These are phyloP conservation scores for Tetrapisispora fleetii DNA, from an alignment of 805 yeast genomes.

Conservation along the genomic window DNA sequence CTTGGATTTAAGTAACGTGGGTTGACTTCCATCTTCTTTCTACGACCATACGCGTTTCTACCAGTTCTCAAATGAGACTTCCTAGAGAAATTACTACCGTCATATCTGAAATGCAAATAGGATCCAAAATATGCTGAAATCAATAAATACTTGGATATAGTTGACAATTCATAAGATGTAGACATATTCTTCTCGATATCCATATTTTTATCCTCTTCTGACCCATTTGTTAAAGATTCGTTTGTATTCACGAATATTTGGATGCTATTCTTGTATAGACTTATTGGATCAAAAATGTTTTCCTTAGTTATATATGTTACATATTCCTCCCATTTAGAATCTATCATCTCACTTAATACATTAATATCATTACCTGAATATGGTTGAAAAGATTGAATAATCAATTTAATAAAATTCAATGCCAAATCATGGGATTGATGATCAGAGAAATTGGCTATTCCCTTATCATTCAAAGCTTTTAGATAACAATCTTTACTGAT, in stretches of 20 bases:
- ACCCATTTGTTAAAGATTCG: slow-evolving; percentile 20
- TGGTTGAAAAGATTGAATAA: slow-evolving; percentile 24
- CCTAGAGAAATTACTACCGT: slow-evolving; percentile 59
- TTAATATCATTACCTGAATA: slow-evolving; percentile 26
- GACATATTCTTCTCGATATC: neutral
- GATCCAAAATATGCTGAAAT: slow-evolving; percentile 81
- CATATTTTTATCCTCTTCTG: slow-evolving; percentile 6
- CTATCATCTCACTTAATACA: slow-evolving; percentile 22
- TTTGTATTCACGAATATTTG: slow-evolving; percentile 26
- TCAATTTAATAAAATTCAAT: slow-evolving; percentile 20
- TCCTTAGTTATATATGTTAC: slow-evolving; percentile 11
- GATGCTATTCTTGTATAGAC: slow-evolving; percentile 25
- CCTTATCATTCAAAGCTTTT: slow-evolving; percentile 6
- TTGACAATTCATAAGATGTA: slow-evolving; percentile 40
- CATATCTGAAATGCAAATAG: slow-evolving; percentile 58
- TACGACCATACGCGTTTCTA: slow-evolving; percentile 32
- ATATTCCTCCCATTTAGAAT: slow-evolving; percentile 24
- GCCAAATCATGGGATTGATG: slow-evolving; percentile 11
- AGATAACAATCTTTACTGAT: slow-evolving; percentile 7
- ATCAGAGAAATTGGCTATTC: slow-evolving; percentile 7
- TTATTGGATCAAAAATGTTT: slow-evolving; percentile 18
- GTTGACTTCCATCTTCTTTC: slow-evolving; percentile 41
- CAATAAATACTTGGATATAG: slow-evolving; percentile 57
- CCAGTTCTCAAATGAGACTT: slow-evolving; percentile 36
- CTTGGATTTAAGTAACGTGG: slow-evolving; percentile 61